Conservation (phyloP, 306 rosid genomes). For the Phaseolus lunatus region DNA sequence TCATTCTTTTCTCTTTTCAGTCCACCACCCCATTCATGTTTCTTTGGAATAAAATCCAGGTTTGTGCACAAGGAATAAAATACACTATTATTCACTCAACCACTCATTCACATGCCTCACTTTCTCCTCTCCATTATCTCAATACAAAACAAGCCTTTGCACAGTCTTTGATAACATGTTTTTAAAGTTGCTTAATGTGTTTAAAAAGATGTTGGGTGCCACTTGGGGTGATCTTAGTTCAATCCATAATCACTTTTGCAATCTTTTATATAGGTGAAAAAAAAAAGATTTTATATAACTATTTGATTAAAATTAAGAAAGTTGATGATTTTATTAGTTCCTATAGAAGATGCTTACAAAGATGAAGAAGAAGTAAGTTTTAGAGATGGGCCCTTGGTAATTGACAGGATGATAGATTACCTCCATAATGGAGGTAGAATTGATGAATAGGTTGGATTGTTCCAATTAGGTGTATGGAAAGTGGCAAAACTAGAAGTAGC, state of each 20-base stretch:
- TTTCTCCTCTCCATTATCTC: not conserved
- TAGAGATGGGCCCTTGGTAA: not conserved
- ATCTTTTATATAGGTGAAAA: no score
- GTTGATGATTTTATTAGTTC: no score
- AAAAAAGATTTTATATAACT: no score
- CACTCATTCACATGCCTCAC: not conserved
- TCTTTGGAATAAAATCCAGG: slow-evolving; percentile 35
- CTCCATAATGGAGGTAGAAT: slow-evolving; percentile 51
- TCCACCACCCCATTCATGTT: slow-evolving; percentile 37
- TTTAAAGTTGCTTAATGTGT: no score
- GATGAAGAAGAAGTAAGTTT: no score
- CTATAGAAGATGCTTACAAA: no score
- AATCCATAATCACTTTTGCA: no score
- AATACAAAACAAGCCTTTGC: not conserved
- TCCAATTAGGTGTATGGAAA: slow-evolving; percentile 48
- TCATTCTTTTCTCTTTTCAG: slow-evolving; percentile 38
- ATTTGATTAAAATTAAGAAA: no score
- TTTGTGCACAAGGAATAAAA: slow-evolving; percentile 37
- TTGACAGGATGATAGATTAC: slow-evolving; percentile 36
- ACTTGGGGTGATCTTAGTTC: no score
- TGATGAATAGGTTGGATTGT: slow-evolving; percentile 39
- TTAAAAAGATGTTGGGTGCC: no score
- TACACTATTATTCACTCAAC: slow-evolving; percentile 27
- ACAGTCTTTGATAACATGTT: no score
- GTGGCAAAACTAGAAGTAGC: slow-evolving; percentile 28